Conservation (phyloP, 768 basidiomycete genomes). For the Pleurotus citrinopileatus region DNA sequence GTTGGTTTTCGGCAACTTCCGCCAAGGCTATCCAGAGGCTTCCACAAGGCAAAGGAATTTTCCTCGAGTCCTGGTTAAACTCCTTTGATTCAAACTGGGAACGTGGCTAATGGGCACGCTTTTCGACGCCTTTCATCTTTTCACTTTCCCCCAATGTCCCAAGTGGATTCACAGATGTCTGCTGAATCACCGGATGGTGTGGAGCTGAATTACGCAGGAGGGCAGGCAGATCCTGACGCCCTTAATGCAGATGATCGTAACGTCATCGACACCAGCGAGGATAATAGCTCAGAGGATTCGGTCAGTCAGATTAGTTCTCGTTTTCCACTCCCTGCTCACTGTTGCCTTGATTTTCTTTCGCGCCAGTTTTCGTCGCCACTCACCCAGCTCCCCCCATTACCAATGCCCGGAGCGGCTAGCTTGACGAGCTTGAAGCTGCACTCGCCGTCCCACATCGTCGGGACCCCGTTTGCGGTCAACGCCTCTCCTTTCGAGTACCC, state of each 20-base stretch:
- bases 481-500: conserved; percentile 30
- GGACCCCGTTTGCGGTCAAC: conserved; percentile 30
- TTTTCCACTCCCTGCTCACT: background rate
- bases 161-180: background rate
- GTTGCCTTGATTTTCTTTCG: background rate
- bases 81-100: background rate
- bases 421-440: conserved; percentile 14
- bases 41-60: background rate
- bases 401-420: background rate
- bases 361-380: background rate
- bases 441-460: conserved; percentile 28
- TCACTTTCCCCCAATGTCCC: background rate
- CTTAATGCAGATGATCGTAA: background rate
- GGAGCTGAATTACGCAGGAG: background rate
- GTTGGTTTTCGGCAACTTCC: background rate
- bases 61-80: background rate
- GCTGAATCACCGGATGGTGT: background rate
- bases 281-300: background rate
- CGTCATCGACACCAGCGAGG: background rate
- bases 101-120: background rate
- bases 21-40: background rate
- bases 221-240: background rate
- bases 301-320: background rate
- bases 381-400: background rate
- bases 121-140: background rate